Evolutionary conservation across 495 filamentous ascomycete species (phyloP), one percentile per base, ranked within the genome.

Genomic region (Baudoinia panamericana): DNA sequence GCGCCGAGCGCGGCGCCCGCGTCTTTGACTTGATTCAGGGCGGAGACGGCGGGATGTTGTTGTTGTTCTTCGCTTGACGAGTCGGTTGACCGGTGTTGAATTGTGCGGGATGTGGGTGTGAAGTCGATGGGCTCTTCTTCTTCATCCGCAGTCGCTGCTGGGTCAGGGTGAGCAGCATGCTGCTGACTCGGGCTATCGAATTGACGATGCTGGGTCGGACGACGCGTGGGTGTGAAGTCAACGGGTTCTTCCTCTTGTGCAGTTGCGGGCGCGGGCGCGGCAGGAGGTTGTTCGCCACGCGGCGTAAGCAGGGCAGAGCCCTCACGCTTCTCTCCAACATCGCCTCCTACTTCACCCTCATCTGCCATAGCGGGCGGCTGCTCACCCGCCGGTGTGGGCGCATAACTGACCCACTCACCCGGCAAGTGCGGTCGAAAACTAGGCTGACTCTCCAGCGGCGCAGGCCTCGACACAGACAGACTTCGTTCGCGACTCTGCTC

Each of bases 401-500:
- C 68, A 52, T 69, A 78, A 12, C 75, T 71, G 23, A 73, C 71
- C 78, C 76, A 81, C 34, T 65, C 69, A 8, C 77, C 78, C 13
- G 78, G 78, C 23, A 82, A 55, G 24, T 64, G 65, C 21, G 78
- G 78, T 34, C 76, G 62, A 34, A 71, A 67, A 31, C 60, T 71
- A 7, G 16, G n/a, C 22, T 25, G 19, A 21, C 41, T 43, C 41
- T 43, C n/a, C 30, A 28, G 21, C 27, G 19, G 19, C 30, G 20
- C 40, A 15, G 34, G 9, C 30, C 11, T 9, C 8, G 30, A 10
- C 7, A 6, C 10, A 6, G 6, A 6, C 7, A 7, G 7, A 10
- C 9, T 33, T 16, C 15, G 9, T 12, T 17, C 30, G 7, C 8
- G 9, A 33, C 15, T 33, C 8, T 17, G 8, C 15, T 44, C 31